A percentile compares a stretch with the other conserved stretches of the same genome.
Conservation (phyloP, 108 stramenopile species). For the Schizochytrium sp. region DNA sequence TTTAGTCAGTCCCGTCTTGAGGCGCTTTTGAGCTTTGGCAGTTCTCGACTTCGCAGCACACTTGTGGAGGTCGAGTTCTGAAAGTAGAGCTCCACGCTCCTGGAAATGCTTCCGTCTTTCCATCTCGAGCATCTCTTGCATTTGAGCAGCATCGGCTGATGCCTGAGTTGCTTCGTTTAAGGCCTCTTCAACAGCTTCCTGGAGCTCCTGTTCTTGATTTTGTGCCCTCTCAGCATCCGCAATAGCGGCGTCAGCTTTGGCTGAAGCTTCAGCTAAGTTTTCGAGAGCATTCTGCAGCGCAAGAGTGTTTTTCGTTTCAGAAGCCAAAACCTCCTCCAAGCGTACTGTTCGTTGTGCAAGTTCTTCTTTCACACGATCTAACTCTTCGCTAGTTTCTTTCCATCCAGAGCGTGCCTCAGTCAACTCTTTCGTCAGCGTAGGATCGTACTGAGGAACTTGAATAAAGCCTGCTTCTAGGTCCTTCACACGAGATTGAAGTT, state of each 20-base stretch:
- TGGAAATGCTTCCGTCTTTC: constrained; percentile 12
- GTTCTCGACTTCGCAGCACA: background rate
- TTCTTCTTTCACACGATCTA: background rate
- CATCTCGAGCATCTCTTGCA: background rate
- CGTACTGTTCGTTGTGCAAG: background rate
- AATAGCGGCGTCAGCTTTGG: background rate
- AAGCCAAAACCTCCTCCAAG: background rate
- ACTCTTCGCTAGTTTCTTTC: background rate
- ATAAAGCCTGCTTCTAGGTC: constrained; percentile 13
- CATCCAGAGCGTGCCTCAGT: background rate
- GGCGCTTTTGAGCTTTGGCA: background rate
- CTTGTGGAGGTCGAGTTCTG: constrained; percentile 1
- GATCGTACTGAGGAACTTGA: constrained; percentile 6
- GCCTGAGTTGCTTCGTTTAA: background rate
- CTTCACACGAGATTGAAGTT: background rate
- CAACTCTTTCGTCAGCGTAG: background rate
- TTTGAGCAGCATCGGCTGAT: background rate
- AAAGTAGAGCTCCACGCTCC: constrained; percentile 2
- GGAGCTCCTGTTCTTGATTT: background rate
- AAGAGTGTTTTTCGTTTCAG: background rate
- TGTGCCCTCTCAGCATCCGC: background rate
- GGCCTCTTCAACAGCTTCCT: background rate
- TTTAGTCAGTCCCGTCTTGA: background rate
- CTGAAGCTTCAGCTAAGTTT: background rate
- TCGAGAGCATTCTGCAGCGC: background rate